Conservation (phyloP, 2,329 filamentous ascomycete species). For the Cryphonectria naterciae region DNA sequence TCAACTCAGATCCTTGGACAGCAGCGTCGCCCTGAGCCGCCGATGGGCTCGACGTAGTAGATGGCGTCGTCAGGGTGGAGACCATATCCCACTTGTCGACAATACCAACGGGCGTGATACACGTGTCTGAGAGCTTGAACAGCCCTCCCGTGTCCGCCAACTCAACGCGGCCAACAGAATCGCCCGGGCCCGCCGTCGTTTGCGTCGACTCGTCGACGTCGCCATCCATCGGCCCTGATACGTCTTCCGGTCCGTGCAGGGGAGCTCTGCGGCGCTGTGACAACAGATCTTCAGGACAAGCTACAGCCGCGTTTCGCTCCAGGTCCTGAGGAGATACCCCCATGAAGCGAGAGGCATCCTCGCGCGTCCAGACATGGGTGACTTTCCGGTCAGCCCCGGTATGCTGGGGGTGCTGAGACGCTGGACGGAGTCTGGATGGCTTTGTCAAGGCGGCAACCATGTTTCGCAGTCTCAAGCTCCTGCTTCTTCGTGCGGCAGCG, state of each 20-base stretch:
- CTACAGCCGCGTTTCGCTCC: not conserved
- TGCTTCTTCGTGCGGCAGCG: not conserved
- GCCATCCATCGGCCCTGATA: not conserved
- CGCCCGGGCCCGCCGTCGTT: not conserved
- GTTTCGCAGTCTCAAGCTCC: not conserved
- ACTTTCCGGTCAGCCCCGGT: not conserved
- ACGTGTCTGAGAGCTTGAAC: conserved; percentile 11
- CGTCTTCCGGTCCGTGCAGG: not conserved
- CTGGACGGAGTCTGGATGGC: not conserved
- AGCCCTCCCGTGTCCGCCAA: conserved; percentile 1
- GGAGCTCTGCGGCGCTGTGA: not conserved
- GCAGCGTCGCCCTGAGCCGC: not conserved
- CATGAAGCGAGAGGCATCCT: conserved; percentile 7
- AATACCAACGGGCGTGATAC: conserved; percentile 8
- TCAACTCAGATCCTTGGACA: not conserved
- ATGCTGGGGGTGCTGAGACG: not conserved
- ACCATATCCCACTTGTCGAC: conserved; percentile 1
- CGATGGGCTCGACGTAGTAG: not conserved
- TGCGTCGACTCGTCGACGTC: not conserved
- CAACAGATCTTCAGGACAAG: not conserved
- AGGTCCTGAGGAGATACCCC: not conserved
- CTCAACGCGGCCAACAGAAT: not conserved
- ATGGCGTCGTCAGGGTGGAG: not conserved
- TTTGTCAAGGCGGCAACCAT: not conserved
- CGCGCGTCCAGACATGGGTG: not conserved